phyloP scores from a whole-genome alignment of 148 eudicot genomes.

The Fallopia convolvulus region DNA sequence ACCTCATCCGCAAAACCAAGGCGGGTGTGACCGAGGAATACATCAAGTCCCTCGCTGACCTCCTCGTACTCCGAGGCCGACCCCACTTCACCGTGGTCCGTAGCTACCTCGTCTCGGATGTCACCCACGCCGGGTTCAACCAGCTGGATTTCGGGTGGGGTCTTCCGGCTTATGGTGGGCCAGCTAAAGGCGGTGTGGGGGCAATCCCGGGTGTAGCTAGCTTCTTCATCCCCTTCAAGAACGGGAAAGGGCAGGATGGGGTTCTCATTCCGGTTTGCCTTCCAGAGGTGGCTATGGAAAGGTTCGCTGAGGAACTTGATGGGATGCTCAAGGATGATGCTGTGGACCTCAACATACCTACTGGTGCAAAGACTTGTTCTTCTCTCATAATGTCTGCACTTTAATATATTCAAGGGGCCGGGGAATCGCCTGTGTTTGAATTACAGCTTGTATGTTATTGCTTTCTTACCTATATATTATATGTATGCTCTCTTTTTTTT shows the following conservation, averaged over 20 bases:
- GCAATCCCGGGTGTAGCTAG: slow-evolving; percentile 11
- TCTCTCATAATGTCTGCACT: too few species aligned
- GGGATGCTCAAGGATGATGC: neutral
- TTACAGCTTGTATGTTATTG: too few species aligned
- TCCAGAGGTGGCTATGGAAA: slow-evolving; percentile 16
- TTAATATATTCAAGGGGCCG: too few species aligned
- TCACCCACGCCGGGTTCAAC: slow-evolving; percentile 2
- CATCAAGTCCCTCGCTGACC: slow-evolving; percentile 15
- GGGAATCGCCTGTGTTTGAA: too few species aligned
- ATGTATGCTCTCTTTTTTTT: neutral
- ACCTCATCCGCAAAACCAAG: slow-evolving; percentile 19
- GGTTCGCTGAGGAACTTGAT: slow-evolving; percentile 14
- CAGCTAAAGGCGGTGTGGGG: slow-evolving; percentile 17
- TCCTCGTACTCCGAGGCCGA: slow-evolving; percentile 14
- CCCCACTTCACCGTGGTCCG: slow-evolving; percentile 10
- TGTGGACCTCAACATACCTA: too few species aligned
- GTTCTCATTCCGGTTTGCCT: slow-evolving; percentile 20
- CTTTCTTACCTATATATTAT: neutral
- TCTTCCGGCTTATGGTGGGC: slow-evolving; percentile 17
- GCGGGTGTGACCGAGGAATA: slow-evolving; percentile 20
- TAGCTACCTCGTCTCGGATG: slow-evolving; percentile 20
- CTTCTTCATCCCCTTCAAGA: slow-evolving; percentile 13
- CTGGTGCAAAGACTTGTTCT: too few species aligned
- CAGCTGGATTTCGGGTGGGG: slow-evolving; percentile 32
- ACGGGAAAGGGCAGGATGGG: slow-evolving; percentile 18